Evolutionary conservation across 2,329 filamentous ascomycete genomes (phyloP), one percentile per base, ranked within the genome.

Genomic region (Hymenoscyphus linearis): DNA sequence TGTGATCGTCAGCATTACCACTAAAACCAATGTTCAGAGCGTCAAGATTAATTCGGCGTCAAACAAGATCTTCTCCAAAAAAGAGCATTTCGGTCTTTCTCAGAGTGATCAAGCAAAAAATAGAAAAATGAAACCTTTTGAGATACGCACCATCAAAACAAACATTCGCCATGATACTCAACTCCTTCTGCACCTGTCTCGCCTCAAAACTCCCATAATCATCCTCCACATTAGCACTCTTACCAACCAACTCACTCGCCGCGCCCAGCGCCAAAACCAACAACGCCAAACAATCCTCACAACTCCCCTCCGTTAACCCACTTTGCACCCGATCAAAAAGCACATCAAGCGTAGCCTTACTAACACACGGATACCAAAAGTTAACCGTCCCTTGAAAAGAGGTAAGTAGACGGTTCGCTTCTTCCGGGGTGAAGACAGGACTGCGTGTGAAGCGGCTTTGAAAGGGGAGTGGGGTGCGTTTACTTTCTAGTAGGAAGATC

Each of bases 291-390:
- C 79, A 82, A 2, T 78, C 76, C 3, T 76, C 71, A 6, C 73
- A 72, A 0, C 55, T 60, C 13, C 63, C 63, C 1, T 55, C 63
- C 13, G 35, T 53, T 22, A 65, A 65, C 9, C 65, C 65, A 53
- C 60, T 65, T 52, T 60, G 60, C 1, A 62, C 58, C 47, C 58
- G 60, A 12, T 65, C 64, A 16, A 63, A 65, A 2, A 67, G 9
- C 22, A 65, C 66, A 1, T 72, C 64, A 0, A 80, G 67, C 27
- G 77, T 78, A 0, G 64, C 61, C 52, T 73, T 73, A 0, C 79
- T 78, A 71, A 80, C 75, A 5, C 78, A 80, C 0, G 80, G 80
- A 60, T 82, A 82, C 78, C 79, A 82, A 55, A 81, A 82, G 67
- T 82, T 83, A 50, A 82, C 72, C 36, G 75, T 77, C 2, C 70